phyloP scores from a whole-genome alignment of 1,139 yeast genomes.

The Pichia sp. region DNA sequence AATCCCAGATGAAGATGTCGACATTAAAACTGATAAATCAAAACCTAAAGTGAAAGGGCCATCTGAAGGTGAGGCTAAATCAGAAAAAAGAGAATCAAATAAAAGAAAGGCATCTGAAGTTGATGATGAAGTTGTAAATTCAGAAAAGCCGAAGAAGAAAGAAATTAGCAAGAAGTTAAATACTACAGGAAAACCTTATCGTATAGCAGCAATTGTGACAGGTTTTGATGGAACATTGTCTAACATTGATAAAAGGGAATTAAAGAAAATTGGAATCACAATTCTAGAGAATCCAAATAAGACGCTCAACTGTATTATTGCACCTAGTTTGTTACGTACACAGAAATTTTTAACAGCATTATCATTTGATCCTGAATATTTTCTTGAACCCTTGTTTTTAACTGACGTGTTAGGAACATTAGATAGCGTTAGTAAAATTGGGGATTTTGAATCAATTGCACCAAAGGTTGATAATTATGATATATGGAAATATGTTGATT shows the following conservation, averaged over 20 bases:
- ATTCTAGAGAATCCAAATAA: constrained; percentile 38
- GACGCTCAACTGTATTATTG: constrained; percentile 41
- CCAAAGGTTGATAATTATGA: constrained; percentile 27
- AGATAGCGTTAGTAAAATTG: constrained; percentile 28
- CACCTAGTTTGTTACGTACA: constrained; percentile 77
- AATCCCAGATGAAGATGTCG: background rate
- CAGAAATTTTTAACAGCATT: constrained; percentile 66
- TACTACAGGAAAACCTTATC: constrained; percentile 25
- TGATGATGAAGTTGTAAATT: constrained; percentile 5
- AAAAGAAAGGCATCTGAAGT: constrained; percentile 3
- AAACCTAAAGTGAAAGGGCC: background rate
- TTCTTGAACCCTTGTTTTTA: constrained; percentile 41
- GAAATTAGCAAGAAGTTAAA: constrained; percentile 3
- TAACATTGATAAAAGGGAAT: constrained; percentile 33
- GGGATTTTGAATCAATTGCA: constrained; percentile 24
- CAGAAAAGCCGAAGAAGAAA: constrained; percentile 1
- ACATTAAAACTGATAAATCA: background rate
- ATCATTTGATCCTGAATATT: constrained; percentile 33
- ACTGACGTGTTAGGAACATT: constrained; percentile 36
- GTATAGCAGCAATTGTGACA: constrained; percentile 49
- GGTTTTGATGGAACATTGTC: constrained; percentile 51
- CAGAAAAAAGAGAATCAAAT: constrained; percentile 6
- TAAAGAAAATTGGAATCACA: constrained; percentile 35
- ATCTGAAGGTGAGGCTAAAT: constrained; percentile 3
- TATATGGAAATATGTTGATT: constrained; percentile 30